Evolutionary conservation across 2,329 filamentous ascomycete species (phyloP), one percentile per base, ranked within the genome.

Genomic region (Xylaria sp.): DNA sequence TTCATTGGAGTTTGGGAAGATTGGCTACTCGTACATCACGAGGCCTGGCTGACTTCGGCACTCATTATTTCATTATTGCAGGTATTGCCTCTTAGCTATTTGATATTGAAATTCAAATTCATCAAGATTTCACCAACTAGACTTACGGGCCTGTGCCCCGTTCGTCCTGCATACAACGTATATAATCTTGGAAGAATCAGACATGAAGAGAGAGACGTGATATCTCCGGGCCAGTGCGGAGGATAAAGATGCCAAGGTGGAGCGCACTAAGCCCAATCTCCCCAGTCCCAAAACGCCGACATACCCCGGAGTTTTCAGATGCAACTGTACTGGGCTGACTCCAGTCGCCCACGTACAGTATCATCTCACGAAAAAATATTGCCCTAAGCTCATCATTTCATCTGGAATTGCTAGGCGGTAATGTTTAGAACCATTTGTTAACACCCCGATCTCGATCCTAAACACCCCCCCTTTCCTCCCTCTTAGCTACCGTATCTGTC

Each of bases 231-330:
- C 20, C 44, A 12, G 20, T 18, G 46, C 61, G 65, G 68, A 64
- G 60, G 60, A 57, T 65, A 20, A 28, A 64, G 39, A 44, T 28
- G 37, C 28, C 37, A 39, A 55, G 9, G 34, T 59, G 50, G 55
- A 61, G 44, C 25, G 59, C 12, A 34, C 31, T 59, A 31, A 63
- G 13, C 41, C 62, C 51, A 69, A 52, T 41, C 56, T 18, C 58
- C 58, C 12, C 37, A 62, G 3, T 25, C 31, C 10, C 55, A 55
- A 55, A 68, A 65, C 57, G 8, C 68, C 68, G 68, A 62, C 34
- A 44, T 15, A 56, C n/a, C 41, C 52, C 65, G 68, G 68, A 68
- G 65, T n/a, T 70, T 67, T 52, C 8, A 61, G n/a, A n/a, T 52
- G 41, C 41, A 39, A 56, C 6, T 46, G 28, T 28, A 28, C 25